phyloP scores from a whole-genome alignment of 2,329 filamentous ascomycete species.

The Arthrinium puccinioides region DNA sequence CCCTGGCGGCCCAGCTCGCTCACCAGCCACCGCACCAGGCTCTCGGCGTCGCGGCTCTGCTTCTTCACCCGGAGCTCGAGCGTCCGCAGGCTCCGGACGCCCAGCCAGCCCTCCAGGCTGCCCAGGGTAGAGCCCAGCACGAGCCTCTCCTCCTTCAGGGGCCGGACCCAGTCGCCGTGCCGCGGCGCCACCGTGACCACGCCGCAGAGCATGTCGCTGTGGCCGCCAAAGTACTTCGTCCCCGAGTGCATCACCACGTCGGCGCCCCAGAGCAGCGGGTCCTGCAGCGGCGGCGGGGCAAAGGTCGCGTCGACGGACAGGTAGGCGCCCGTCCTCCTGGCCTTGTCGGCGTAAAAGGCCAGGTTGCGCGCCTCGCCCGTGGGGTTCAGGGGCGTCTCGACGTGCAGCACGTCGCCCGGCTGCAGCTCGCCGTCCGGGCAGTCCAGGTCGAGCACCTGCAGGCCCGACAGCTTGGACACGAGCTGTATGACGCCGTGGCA shows the following conservation, averaged over 20 bases:
- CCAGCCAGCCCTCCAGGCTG: conserved; percentile 85
- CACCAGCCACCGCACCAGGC: conserved; percentile 66
- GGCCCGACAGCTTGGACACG: conserved; percentile 66
- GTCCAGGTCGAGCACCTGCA: conserved; percentile 65
- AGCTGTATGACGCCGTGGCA: conserved; percentile 79
- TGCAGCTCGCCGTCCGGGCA: conserved; percentile 59
- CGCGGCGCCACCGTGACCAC: conserved; percentile 60
- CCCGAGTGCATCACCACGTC: conserved; percentile 89
- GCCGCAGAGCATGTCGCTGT: conserved; percentile 88
- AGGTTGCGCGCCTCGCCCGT: conserved; percentile 76
- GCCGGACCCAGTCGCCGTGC: conserved; percentile 46
- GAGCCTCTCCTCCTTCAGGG: conserved; percentile 62
- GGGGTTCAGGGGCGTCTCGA: conserved; percentile 93
- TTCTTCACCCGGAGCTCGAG: conserved; percentile 74
- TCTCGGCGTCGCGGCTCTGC: conserved; percentile 64
- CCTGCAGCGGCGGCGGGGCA: conserved; percentile 79
- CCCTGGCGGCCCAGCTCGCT: conserved; percentile 13
- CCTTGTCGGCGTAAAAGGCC: conserved; percentile 61
- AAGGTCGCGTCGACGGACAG: conserved; percentile 89
- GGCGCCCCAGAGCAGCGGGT: conserved; percentile 75
- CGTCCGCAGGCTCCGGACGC: conserved; percentile 77
- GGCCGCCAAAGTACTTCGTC: conserved; percentile 94
- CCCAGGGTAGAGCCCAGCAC: conserved; percentile 81
- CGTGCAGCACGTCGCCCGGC: conserved; percentile 75
- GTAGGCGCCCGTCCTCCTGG: conserved; percentile 64